Evolutionary conservation across 805 yeast genomes (phyloP).

Genomic region (Ogataea trehaloabstinens): DNA sequence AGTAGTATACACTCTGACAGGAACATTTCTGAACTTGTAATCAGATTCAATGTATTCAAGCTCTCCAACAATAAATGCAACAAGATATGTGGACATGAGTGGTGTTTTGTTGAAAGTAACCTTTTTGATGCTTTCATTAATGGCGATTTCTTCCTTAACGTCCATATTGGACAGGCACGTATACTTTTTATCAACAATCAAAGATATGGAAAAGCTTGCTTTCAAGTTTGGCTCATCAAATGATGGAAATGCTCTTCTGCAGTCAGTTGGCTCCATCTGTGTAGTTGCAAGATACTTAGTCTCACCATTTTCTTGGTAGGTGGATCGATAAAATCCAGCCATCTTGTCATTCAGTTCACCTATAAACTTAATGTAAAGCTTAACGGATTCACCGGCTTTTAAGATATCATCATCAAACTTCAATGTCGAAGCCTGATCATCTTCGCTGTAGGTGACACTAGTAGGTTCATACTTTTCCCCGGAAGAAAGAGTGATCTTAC

Average conservation of each 20-base stretch:
- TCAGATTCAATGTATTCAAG: constrained; percentile 50
- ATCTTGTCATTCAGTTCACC: constrained; percentile 52
- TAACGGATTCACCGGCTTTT: constrained; percentile 29
- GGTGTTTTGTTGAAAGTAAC: constrained; percentile 49
- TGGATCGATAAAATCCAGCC: constrained; percentile 57
- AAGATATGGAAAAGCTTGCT: constrained; percentile 52
- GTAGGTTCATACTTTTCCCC: constrained; percentile 22
- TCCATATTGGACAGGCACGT: constrained; percentile 51
- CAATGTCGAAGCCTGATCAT: constrained; percentile 64
- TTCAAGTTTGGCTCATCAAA: constrained; percentile 56
- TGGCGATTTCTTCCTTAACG: constrained; percentile 24
- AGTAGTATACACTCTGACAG: constrained; percentile 55
- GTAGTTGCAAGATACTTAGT: constrained; percentile 51
- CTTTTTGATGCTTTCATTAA: constrained; percentile 18
- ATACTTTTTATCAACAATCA: constrained; percentile 36
- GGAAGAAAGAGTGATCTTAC: constrained; percentile 13
- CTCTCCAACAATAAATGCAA: constrained; percentile 60
- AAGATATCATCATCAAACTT: constrained; percentile 44
- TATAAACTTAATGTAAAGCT: constrained; percentile 36
- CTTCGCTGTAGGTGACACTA: constrained; percentile 37
- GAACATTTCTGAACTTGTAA: constrained; percentile 45
- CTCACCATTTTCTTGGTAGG: constrained; percentile 43
- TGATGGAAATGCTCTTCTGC: constrained; percentile 59
- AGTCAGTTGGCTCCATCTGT: constrained; percentile 61
- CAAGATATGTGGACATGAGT: constrained; percentile 52